A percentile compares a stretch with the other conserved stretches of the same genome.
phyloP scores from a whole-genome alignment of 2,329 filamentous ascomycete genomes.

The Trichoderma sp. region DNA sequence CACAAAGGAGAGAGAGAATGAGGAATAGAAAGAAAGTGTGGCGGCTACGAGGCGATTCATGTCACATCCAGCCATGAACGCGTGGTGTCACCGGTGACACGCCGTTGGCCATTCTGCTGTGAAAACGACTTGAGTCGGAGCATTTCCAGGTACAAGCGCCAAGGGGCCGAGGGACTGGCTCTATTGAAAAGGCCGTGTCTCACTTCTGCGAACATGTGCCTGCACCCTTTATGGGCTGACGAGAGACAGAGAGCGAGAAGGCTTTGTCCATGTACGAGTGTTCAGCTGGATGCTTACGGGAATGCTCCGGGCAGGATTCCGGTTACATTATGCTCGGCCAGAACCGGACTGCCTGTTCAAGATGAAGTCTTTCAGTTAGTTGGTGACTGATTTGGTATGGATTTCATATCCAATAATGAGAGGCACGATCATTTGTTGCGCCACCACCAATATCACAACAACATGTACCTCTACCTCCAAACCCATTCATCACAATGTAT shows the following conservation, averaged over 20 bases:
- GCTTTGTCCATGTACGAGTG: not conserved
- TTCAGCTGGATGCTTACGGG: not conserved
- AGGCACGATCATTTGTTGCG: not conserved
- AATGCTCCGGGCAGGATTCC: not conserved
- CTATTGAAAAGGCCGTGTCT: not conserved
- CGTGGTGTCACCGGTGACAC: not conserved
- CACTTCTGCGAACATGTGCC: not conserved
- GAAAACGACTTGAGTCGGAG: not conserved
- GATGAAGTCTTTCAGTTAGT: not conserved
- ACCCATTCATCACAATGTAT: no score
- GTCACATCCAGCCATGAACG: not conserved
- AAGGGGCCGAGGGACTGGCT: not conserved
- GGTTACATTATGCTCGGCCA: constrained; percentile 1
- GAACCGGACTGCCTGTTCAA: constrained; percentile 9
- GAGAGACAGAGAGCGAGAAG: not conserved
- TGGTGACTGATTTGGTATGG: not conserved
- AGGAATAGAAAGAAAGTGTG: not conserved
- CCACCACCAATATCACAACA: not conserved
- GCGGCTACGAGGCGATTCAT: constrained; percentile 7
- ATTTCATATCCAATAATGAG: not conserved
- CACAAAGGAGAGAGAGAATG: not conserved
- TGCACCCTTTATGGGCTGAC: not conserved
- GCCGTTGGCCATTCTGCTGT: not conserved
- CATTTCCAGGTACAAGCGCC: not conserved
- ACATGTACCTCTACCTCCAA: not conserved